A percentile compares a stretch with the other conserved stretches of the same genome.
phyloP scores from a whole-genome alignment of 2,329 filamentous ascomycete genomes.

The Calcarisporium arbuscula region DNA sequence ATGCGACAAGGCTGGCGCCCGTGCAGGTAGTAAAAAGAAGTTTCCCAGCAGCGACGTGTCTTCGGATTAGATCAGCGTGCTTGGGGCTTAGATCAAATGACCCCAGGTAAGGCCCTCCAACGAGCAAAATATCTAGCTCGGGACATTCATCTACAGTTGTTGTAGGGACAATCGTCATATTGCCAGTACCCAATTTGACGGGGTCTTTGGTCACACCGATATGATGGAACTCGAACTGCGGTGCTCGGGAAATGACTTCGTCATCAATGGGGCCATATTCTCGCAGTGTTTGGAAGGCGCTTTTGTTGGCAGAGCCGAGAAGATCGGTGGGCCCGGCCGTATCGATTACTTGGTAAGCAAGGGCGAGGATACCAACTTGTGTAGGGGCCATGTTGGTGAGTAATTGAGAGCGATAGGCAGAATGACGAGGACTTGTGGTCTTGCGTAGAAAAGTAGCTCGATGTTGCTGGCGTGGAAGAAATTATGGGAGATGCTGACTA shows the following conservation, averaged over 20 bases:
- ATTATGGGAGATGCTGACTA: too few relatives aligned
- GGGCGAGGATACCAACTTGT: constrained; percentile 19
- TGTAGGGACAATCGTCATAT: constrained; percentile 18
- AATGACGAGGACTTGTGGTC: too few relatives aligned
- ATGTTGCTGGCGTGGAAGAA: too few relatives aligned
- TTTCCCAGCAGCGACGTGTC: constrained; percentile 28
- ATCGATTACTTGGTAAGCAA: constrained; percentile 26
- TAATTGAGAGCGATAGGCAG: too few relatives aligned
- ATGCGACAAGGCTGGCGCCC: constrained; percentile 22
- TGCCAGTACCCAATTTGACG: constrained; percentile 10
- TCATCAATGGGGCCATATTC: constrained; percentile 12
- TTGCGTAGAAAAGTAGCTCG: too few relatives aligned
- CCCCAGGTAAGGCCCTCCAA: constrained; percentile 23
- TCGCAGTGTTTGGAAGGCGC: constrained; percentile 7
- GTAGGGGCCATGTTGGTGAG: constrained; percentile 15
- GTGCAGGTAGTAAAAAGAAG: constrained; percentile 30
- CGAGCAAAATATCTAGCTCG: constrained; percentile 27
- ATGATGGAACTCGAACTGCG: constrained; percentile 25
- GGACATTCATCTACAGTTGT: constrained; percentile 26
- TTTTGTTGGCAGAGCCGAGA: constrained; percentile 18
- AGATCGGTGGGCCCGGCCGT: constrained; percentile 23
- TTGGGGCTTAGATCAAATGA: constrained; percentile 20
- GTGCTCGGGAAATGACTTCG: constrained; percentile 16
- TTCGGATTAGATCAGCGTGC: constrained; percentile 23
- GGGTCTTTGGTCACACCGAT: constrained; percentile 24